Evolutionary conservation across 2,329 filamentous ascomycete genomes (phyloP), one percentile per base, ranked within the genome.

Genomic region (Biscogniauxia sp.): DNA sequence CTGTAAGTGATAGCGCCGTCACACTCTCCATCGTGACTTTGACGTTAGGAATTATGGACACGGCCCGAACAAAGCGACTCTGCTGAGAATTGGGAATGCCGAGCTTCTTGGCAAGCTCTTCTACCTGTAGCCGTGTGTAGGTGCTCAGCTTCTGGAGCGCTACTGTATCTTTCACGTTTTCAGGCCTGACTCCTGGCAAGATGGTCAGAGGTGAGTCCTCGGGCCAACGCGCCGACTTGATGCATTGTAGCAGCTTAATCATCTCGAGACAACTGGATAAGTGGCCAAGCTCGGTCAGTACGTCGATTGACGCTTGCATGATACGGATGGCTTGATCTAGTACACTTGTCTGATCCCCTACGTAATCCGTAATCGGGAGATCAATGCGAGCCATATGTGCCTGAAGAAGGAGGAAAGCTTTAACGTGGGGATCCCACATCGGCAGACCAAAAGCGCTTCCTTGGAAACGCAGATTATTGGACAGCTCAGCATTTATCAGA

Each of bases 351-450:
- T 96, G 91, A 75, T 99, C 95, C 69, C 95, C 95, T 2, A 99
- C 93, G 72, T 99, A 99, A 82, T 99, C 95, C 0, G 91, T 89
- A 60, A 99, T 97, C 3, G 96, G 96, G 3, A 99, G 86, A 58
- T 94, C 88, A 67, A 98, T 89, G 60, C 94, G 90, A 20, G 91
- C 92, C 86, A 99, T 96, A 77, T 97, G 93, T 0, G 95, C 93
- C 76, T 99, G 96, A 0, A 99, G 83, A 1, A 99, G 83, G 45
- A 99, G 79, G 79, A 97, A 98, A 0, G 95, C 88, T 76, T 99
- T 99, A 72, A 98, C 92, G 73, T 99, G 95, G 0, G 95, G 95
- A 78, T 99, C 95, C 95, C 95, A 99, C 88, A 99, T 91, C 1
- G 94, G 94, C 50, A 97, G 79, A 9, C 87, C 88, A 56, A 95